These are phyloP conservation scores for Barnettozyma pratensis DNA, from an alignment of 805 yeast genomes.

Conservation along the genomic window DNA sequence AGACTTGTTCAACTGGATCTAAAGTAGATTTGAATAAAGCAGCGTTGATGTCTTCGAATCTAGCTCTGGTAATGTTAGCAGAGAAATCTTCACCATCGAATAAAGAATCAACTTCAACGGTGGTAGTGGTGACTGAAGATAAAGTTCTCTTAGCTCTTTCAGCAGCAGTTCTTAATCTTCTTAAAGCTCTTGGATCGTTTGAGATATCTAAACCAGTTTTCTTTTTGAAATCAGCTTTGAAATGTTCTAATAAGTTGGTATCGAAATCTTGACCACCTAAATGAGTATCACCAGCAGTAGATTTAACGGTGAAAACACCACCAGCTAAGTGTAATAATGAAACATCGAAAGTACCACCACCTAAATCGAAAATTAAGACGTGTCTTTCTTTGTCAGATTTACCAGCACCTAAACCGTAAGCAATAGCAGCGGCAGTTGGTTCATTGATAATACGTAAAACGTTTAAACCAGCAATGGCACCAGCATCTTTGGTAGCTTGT, in stretches of 20 bases:
- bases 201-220: constrained; percentile 91
- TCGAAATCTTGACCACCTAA: constrained; percentile 99
- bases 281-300: constrained; percentile 99
- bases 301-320: constrained; percentile 95
- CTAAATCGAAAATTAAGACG: constrained; percentile 90
- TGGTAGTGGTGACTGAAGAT: constrained; percentile 91
- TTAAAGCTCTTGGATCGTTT: constrained; percentile 87
- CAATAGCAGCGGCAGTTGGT: constrained; percentile 97
- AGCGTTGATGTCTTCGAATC: constrained; percentile 93
- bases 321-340: constrained; percentile 89
- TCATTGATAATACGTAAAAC: constrained; percentile 73
- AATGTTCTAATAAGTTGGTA: constrained; percentile 89
- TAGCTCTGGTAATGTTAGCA: constrained; percentile 94
- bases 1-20: constrained; percentile 93
- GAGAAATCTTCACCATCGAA: constrained; percentile 93
- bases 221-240: constrained; percentile 91
- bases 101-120: constrained; percentile 94
- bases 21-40: constrained; percentile 91
- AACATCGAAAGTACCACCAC: constrained; percentile 99
- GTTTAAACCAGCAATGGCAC: constrained; percentile 75
- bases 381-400: constrained; percentile 76
- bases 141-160: constrained; percentile 99
- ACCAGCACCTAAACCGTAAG: constrained; percentile 96
- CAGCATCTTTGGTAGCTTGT: constrained; percentile 81
- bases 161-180: constrained; percentile 98